Base-by-base conservation (phyloP, 2,329 filamentous ascomycete genomes). In the Plenodomus lindquistii region DNA sequence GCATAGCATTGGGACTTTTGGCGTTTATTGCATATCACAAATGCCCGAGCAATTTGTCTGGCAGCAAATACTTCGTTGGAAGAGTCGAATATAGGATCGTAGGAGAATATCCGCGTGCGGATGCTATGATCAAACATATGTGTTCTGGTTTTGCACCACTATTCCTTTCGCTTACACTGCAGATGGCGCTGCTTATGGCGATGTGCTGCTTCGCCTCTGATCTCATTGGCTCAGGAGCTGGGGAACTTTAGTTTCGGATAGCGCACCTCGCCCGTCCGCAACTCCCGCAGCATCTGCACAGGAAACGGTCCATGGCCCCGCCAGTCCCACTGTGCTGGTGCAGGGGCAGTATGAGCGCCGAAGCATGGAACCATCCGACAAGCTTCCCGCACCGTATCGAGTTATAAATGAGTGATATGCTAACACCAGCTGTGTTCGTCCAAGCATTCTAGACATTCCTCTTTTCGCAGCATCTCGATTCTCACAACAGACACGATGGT, bases 211-310 rank as follows among this genome's bases (percentile, higher is more conserved):
- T 15, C 11, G 15, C 15, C 6, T 31, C 11, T 15, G 15, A 13
- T 31, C 11, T 31, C 27, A 31, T 31, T 37, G 35, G 35, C 35
- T 31, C 13, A 37, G 13, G 3, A 37, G 35, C 35, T 37, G 16
- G 35, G 27, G 27, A 15, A 31, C 27, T 21, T 34, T 27, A 36
- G 47, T 15, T 22, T 64, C 57, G 60, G 59, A 59, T 54, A 24
- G 44, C 44, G 60, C 57, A 62, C 57, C 50, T 31, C 43, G 48
- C 48, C 57, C 54, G 49, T 54, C 46, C 37, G 37, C 50, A 55
- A 54, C 53, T 61, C 46, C 57, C 55, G 55, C 50, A 29, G 37
- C 35, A 16, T 18, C 17, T 16, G 37, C 39, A 29, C 21, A 27
- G 35, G 43, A 42, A 38, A 42, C 11, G 48, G 47, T 48, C 52